Percentiles rank a stretch among this genome's conserved stretches.
Evolutionary conservation across 2,329 filamentous ascomycete genomes (phyloP).

Genomic region (Pseudogymnoascus sp.): DNA sequence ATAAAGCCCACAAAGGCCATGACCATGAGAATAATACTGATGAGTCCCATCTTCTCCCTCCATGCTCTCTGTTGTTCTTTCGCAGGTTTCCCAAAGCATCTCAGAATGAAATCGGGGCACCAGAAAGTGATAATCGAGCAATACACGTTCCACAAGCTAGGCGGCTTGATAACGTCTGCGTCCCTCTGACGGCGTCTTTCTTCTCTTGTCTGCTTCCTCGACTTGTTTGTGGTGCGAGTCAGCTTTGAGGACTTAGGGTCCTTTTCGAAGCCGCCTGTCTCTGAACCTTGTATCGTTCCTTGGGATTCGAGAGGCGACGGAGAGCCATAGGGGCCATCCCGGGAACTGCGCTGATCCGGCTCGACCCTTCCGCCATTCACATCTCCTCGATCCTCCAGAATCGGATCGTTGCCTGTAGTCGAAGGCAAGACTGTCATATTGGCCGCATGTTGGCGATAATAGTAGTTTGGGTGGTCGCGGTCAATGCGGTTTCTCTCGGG

Average conservation of each 20-base stretch:
- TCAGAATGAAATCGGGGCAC: constrained; percentile 76
- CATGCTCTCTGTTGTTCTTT: constrained; percentile 86
- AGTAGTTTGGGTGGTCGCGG: constrained; percentile 83
- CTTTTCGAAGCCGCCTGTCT: neutral
- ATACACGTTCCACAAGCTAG: constrained; percentile 90
- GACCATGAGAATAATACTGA: constrained; percentile 85
- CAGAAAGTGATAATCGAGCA: constrained; percentile 92
- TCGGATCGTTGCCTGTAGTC: constrained; percentile 82
- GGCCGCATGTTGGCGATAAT: constrained; percentile 90
- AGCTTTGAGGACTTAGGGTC: neutral
- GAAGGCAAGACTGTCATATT: constrained; percentile 88
- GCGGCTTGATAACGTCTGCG: constrained; percentile 56
- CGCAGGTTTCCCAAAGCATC: constrained; percentile 74
- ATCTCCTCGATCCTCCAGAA: constrained; percentile 68
- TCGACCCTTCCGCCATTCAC: constrained; percentile 24
- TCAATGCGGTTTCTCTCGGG: constrained; percentile 83
- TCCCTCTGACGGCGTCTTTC: constrained; percentile 49
- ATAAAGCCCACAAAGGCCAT: constrained; percentile 87
- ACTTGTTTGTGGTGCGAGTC: constrained; percentile 37
- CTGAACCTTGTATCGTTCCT: neutral
- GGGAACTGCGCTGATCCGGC: constrained; percentile 25
- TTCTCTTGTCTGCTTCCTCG: constrained; percentile 57
- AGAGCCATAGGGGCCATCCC: constrained; percentile 25
- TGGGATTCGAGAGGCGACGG: constrained; percentile 17
- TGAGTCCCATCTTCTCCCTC: constrained; percentile 95